A percentile compares a stretch with the other conserved stretches of the same genome.
These are phyloP conservation scores for Ceratocystis cubensis DNA, from an alignment of 2,329 filamentous ascomycete species.

Conservation along the genomic window DNA sequence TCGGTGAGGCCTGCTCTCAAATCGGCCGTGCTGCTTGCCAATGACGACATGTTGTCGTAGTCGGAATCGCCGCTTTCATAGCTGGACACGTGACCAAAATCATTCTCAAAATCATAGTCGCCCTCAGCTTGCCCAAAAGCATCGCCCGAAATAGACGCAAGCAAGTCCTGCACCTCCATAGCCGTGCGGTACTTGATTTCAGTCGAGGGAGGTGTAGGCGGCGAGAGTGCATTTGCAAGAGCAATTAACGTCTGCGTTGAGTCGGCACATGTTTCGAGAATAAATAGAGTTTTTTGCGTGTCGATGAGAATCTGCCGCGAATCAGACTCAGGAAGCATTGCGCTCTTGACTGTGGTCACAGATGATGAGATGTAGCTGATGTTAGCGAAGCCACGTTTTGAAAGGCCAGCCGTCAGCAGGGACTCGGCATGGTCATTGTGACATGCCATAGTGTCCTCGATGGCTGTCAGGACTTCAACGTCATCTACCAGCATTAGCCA, in stretches of 20 bases:
- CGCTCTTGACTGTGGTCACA: conserved; percentile 51
- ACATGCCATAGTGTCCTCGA: conserved; percentile 14
- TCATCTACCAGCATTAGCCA: conserved; percentile 77
- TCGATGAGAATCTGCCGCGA: conserved; percentile 65
- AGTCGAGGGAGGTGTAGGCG: conserved; percentile 70
- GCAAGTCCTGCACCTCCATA: conserved; percentile 73
- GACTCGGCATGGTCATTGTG: conserved; percentile 32
- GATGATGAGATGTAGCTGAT: conserved; percentile 81
- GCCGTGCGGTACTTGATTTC: conserved; percentile 78
- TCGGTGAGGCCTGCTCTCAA: conserved; percentile 27
- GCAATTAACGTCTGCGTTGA: conserved; percentile 85
- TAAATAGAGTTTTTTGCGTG: conserved; percentile 70
- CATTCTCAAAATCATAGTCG: conserved; percentile 50
- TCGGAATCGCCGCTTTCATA: conserved; percentile 33
- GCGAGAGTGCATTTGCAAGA: conserved; percentile 65
- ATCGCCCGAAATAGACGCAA: conserved; percentile 81
- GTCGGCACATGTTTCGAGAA: conserved; percentile 91
- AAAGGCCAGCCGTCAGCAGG: conserved; percentile 33
- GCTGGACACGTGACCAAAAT: conserved; percentile 44
- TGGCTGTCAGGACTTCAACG: conserved; percentile 29
- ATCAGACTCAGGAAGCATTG: conserved; percentile 38
- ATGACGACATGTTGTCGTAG: conserved; percentile 22
- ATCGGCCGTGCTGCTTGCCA: conserved; percentile 24
- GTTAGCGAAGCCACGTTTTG: conserved; percentile 64
- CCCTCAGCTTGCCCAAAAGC: conserved; percentile 55